Percentiles rank a stretch among this genome's conserved stretches.
Conservation (phyloP, 306 rosid species). For the Vachellia collinsii region DNA sequence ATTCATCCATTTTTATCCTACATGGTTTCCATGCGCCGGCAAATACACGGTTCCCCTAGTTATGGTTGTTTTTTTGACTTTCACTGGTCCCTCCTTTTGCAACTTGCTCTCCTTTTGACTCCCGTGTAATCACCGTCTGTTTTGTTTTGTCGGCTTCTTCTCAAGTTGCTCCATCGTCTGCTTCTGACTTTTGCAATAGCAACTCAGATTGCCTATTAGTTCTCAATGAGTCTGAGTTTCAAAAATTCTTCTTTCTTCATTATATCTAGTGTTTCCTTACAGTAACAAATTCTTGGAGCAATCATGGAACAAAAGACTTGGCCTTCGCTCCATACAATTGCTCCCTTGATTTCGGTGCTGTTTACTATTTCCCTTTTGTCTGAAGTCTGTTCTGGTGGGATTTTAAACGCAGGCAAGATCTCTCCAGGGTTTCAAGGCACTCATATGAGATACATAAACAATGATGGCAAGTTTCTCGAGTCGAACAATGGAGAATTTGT, state of each 20-base stretch:
- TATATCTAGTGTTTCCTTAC: conserved; percentile 4
- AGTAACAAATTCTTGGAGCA: conserved; percentile 17
- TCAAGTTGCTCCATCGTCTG: neutral
- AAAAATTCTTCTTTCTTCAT: neutral
- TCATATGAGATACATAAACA: conserved; percentile 58
- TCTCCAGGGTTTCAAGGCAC: conserved; percentile 49
- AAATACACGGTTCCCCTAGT: neutral
- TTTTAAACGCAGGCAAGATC: conserved; percentile 36
- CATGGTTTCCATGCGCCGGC: neutral
- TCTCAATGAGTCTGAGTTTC: conserved; percentile 12
- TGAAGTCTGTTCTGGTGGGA: conserved; percentile 47
- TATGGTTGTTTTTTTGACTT: neutral
- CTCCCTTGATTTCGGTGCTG: conserved; percentile 31
- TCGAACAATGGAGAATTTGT: conserved; percentile 51
- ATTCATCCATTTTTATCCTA: too few relatives aligned
- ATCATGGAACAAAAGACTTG: conserved; percentile 50
- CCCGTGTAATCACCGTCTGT: neutral
- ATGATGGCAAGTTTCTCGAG: conserved; percentile 50
- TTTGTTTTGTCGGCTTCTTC: neutral
- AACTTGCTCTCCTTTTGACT: neutral
- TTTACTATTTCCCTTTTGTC: conserved; percentile 41
- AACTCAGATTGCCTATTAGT: neutral
- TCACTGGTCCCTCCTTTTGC: neutral
- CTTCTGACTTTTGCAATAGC: neutral
- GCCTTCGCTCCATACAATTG: conserved; percentile 27